Evolutionary conservation across 2,329 filamentous ascomycete species (phyloP).

Genomic region (Talaromyces sp.): DNA sequence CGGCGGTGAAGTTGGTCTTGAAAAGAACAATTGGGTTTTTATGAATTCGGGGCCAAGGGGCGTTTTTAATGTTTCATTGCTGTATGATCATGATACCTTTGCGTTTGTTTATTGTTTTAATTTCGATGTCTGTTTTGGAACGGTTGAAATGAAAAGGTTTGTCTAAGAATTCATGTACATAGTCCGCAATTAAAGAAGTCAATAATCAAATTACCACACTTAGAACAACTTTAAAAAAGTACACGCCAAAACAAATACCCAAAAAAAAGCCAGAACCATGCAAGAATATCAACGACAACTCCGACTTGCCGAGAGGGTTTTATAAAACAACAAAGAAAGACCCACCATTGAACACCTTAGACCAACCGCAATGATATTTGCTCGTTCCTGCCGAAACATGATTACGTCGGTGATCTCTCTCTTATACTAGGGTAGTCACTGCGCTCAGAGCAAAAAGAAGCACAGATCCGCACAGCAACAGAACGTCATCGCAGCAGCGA

Average conservation of each 20-base stretch:
- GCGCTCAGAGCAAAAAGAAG: not conserved
- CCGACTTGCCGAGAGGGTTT: not conserved
- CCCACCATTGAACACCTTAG: not conserved
- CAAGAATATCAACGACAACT: not conserved
- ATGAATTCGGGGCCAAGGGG: not conserved
- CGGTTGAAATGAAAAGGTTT: not conserved
- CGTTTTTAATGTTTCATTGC: not conserved
- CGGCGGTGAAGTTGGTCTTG: not conserved
- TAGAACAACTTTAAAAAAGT: constrained; percentile 31
- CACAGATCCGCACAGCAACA: constrained; percentile 42
- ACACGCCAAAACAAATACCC: constrained; percentile 16
- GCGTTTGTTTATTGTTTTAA: not conserved
- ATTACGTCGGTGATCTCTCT: not conserved
- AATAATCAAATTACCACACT: not conserved
- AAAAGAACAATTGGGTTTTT: not conserved
- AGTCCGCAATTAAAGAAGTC: not conserved
- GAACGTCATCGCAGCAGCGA: constrained; percentile 43
- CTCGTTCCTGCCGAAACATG: not conserved
- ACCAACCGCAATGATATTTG: not conserved
- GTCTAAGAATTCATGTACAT: not conserved
- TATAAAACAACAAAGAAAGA: not conserved
- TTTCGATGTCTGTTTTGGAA: not conserved
- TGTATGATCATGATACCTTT: not conserved
- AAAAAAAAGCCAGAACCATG: not conserved
- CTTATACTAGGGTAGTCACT: not conserved